Evolutionary conservation across 208 protist genomes (phyloP), one percentile per base, ranked within the genome.

Genomic region (Leishmania major): DNA sequence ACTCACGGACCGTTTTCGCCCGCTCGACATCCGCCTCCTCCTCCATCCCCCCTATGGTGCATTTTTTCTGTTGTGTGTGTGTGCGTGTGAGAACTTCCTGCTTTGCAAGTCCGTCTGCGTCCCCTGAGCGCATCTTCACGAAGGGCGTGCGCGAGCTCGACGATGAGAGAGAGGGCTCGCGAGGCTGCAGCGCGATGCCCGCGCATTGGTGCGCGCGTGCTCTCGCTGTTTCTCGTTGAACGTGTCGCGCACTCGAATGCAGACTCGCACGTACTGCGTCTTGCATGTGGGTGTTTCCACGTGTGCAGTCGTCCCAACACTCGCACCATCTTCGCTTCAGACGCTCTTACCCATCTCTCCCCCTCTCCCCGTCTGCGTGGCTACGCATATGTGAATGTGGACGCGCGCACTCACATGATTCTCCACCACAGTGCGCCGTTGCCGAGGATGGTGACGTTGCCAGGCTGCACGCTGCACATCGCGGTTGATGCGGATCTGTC

Each of bases 401-500:
- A 51, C 8, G 37, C 69, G 69, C 53, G 25, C 25, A 8, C 22
- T 4, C 15, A 19, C 7, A 7, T 8, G 17, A 13, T 47, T 13
- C 43, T 17, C 22, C 69, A 1, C 45, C 11, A 73, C 43, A 73
- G 45, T 3, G 69, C 6, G 40, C 6, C 4, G 40, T 5, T 25
- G 25, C 28, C 69, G 25, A 47, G 69, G 17, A 78, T 78, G 75
- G 2, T 5, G 28, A 28, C 53, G 25, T 19, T 67, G 25, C 10
- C 55, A 1, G 47, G 49, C 15, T 79, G 66, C 57, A 67, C 67
- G 31, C 78, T 86, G 1, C 78, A 80, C 49, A 67, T 86, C 47
- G n/a, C 72, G 0, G 74, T 86, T 4, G 83, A 86, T 43, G 53
- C 71, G 2, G 83, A 86, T 71, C 62, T 86, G 11, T 79, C 83